Evolutionary conservation across 192 early-diverging fungal species (phyloP).

Genomic region (Gonapodya prolifera): DNA sequence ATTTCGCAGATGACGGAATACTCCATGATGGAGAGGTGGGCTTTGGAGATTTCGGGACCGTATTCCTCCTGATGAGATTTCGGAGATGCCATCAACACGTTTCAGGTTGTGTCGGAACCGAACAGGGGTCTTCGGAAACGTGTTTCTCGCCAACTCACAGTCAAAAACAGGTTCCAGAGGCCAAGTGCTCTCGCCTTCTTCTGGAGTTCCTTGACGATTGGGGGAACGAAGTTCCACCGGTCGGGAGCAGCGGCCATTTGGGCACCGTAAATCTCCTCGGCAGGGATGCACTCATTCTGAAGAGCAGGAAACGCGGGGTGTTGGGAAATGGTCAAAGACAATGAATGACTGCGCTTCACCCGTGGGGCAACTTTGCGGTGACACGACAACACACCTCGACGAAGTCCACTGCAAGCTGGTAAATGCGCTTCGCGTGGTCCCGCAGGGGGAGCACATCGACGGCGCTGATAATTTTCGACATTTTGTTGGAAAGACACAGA

Average conservation of each 20-base stretch:
- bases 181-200: constrained; percentile 69
- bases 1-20: not conserved
- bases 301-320: too few species aligned
- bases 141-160: not conserved
- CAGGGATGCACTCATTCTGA: constrained; percentile 57
- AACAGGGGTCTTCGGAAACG: not conserved
- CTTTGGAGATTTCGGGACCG: not conserved
- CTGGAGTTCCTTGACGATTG: constrained; percentile 80
- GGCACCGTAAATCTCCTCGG: constrained; percentile 56
- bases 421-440: not conserved
- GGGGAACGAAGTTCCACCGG: constrained; percentile 82
- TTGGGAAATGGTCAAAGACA: too few species aligned
- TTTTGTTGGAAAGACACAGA: too few species aligned
- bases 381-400: not conserved
- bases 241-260: constrained; percentile 63
- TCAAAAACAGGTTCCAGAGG: constrained; percentile 94
- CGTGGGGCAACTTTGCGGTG: too few species aligned
- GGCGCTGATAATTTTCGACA: too few species aligned
- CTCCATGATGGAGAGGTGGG: not conserved
- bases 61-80: not conserved
- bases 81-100: too few species aligned
- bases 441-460: not conserved
- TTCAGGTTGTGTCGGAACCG: too few species aligned
- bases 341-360: too few species aligned
- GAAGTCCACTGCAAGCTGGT: not conserved